These are phyloP conservation scores for Stellera chamaejasme DNA, from an alignment of 345 rosid genomes.

Conservation along the genomic window DNA sequence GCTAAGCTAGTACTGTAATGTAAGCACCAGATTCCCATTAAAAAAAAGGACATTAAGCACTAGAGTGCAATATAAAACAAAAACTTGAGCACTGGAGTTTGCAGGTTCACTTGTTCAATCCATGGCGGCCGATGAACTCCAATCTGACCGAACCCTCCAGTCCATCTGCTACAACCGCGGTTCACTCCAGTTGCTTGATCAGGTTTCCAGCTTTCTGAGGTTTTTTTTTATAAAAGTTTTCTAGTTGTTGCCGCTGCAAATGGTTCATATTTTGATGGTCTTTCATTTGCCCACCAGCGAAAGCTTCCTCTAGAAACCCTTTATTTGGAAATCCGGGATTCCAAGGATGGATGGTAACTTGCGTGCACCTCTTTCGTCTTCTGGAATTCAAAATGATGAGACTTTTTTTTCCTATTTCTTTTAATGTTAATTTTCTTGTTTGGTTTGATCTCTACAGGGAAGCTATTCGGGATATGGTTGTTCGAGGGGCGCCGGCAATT, in stretches of 20 bases:
- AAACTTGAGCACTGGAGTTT: neutral
- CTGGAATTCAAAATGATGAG: constrained; percentile 2
- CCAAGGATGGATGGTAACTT: constrained; percentile 76
- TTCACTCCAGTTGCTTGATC: constrained; percentile 63
- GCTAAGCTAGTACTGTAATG: too few species aligned
- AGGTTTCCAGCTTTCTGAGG: constrained; percentile 19
- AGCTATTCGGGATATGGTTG: constrained; percentile 93
- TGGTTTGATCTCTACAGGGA: constrained; percentile 31
- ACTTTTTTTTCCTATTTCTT: neutral
- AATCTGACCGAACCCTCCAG: constrained; percentile 30
- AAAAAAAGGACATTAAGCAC: neutral
- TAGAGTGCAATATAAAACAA: neutral
- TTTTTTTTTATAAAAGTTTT: neutral
- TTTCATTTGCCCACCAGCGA: constrained; percentile 40
- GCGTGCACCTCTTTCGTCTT: neutral
- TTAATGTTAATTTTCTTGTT: neutral
- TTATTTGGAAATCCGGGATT: constrained; percentile 49
- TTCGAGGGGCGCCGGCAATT: constrained; percentile 98
- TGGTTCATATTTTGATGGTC: neutral
- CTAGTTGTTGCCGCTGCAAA: neutral
- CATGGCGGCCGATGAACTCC: constrained; percentile 19
- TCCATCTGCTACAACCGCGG: constrained; percentile 63
- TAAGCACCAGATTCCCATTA: too few species aligned
- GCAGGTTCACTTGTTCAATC: neutral
- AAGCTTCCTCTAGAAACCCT: constrained; percentile 73